Base-by-base conservation (phyloP, 495 filamentous ascomycete genomes). In the Lasiosphaeriaceae sp. region DNA sequence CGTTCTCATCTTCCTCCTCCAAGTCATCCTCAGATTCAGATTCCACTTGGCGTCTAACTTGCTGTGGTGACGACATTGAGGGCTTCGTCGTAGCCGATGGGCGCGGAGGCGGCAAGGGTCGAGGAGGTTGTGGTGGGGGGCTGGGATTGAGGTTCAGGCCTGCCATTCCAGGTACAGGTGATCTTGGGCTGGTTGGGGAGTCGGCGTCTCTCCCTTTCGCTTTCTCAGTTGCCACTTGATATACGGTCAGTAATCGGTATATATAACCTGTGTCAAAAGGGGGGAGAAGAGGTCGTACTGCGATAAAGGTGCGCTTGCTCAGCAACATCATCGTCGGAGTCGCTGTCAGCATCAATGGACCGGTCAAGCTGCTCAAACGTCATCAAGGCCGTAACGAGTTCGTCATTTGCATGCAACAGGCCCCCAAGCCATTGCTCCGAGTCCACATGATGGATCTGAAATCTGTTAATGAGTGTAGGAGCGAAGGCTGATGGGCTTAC, bases 341-440 rank as follows among this genome's bases (percentile, higher is more conserved):
- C 95, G 62, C 90, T 96, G 70, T 99, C 94, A 48, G 96, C 91
- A 58, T 97, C 92, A 56, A 97, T 87, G 58, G 94, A 96, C 61
- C 94, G 92, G 68, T 99, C 92, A 22, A 96, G 79, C 50, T 95
- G 88, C 71, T 97, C 94, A 66, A 90, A 99, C 0, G 92, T 87
- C 84, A 94, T 96, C 54, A 99, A 77, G 2, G 92, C 92, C n/a
- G 84, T 86, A 45, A 97, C 88, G 17, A 99, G 82, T 62, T 89
- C 84, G 56, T 93, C 90, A 60, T 93, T 93, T 51, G 89, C 86
- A 59, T 92, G 84, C 9, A 95, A 87, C 21, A 94, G 74, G 37
- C 86, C 81, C 16, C 90, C 90, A 0, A 95, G 81, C 77, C 84
- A 91, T 62, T 93, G 82, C 58, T 92, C 90, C 23, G 83, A 85